These are phyloP conservation scores for Lasiodiplodia hormozganensis DNA, from an alignment of 2,329 filamentous ascomycete species.

Conservation along the genomic window DNA sequence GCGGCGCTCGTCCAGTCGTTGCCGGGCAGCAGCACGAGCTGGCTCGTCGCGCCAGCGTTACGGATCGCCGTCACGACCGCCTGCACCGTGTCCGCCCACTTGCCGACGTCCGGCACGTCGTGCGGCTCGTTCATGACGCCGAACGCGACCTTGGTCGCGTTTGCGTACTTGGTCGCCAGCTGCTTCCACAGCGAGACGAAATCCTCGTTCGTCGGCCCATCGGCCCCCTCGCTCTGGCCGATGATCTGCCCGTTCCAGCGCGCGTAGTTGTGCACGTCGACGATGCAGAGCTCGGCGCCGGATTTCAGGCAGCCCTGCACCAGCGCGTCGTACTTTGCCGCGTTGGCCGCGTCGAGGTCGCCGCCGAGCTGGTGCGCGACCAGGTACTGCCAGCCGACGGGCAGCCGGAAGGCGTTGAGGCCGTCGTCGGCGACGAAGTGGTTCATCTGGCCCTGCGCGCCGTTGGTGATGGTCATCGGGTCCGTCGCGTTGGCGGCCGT, in stretches of 20 bases:
- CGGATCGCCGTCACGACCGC: slow-evolving; percentile 70
- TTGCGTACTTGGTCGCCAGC: slow-evolving; percentile 66
- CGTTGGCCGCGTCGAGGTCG: slow-evolving; percentile 56
- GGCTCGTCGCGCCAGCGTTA: slow-evolving; percentile 65
- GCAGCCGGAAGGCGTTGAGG: slow-evolving; percentile 65
- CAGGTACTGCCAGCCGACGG: slow-evolving; percentile 68
- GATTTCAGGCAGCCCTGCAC: slow-evolving; percentile 64
- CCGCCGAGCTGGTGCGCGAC: slow-evolving; percentile 60
- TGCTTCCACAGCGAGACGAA: slow-evolving; percentile 65
- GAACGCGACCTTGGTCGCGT: slow-evolving; percentile 66
- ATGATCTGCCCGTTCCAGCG: slow-evolving; percentile 68
- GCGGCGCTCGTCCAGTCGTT: slow-evolving; percentile 60
- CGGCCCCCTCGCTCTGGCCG: too few relatives aligned
- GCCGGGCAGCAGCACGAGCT: slow-evolving; percentile 71
- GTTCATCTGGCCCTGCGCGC: slow-evolving; percentile 60
- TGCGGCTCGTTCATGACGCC: slow-evolving; percentile 75
- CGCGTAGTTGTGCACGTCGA: slow-evolving; percentile 60
- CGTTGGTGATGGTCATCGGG: slow-evolving; percentile 33
- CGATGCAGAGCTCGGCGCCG: slow-evolving; percentile 63
- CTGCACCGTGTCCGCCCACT: slow-evolving; percentile 68
- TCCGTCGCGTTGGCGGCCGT: slow-evolving; percentile 33
- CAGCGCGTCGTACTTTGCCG: slow-evolving; percentile 61
- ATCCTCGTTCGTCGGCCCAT: slow-evolving; percentile 64
- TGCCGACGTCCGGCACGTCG: slow-evolving; percentile 59
- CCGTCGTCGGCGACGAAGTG: slow-evolving; percentile 63